These are phyloP conservation scores for Singerocomus inundabilis DNA, from an alignment of 1,284 basidiomycete genomes.

Conservation along the genomic window DNA sequence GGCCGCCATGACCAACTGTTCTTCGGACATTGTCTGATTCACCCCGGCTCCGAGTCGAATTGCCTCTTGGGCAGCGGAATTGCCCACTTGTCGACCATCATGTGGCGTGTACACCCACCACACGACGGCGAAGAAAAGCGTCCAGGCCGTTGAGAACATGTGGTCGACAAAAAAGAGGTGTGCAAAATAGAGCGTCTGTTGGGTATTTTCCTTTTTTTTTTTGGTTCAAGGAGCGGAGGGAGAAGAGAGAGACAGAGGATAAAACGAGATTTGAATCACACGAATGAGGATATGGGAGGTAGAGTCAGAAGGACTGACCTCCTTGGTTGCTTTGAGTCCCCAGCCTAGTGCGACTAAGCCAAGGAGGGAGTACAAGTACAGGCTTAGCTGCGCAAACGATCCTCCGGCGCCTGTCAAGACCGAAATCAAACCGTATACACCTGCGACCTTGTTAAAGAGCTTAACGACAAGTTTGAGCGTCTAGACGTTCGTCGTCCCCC, in stretches of 20 bases:
- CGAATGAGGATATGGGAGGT: not conserved
- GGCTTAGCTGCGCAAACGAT: slow-evolving; percentile 84
- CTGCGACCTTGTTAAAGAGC: slow-evolving; percentile 98
- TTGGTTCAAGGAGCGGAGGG: not conserved
- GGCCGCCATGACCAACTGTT: slow-evolving; percentile 68
- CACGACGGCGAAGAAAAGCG: slow-evolving; percentile 81
- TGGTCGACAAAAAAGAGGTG: slow-evolving; percentile 94
- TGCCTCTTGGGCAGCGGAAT: slow-evolving; percentile 84
- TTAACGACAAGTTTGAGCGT: slow-evolving; percentile 33
- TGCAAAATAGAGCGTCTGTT: slow-evolving; percentile 84
- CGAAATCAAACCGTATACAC: slow-evolving; percentile 93
- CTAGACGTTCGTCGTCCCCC: not conserved
- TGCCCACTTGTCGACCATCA: slow-evolving; percentile 76
- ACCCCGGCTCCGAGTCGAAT: slow-evolving; percentile 63
- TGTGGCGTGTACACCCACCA: slow-evolving; percentile 94
- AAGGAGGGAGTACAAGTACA: slow-evolving; percentile 90
- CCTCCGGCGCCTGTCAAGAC: slow-evolving; percentile 84
- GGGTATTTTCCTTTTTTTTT: slow-evolving; percentile 73
- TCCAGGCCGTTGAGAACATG: slow-evolving; percentile 89
- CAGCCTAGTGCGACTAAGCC: slow-evolving; percentile 82
- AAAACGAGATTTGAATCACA: slow-evolving; percentile 2
- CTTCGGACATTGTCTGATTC: slow-evolving; percentile 56
- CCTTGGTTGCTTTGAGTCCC: slow-evolving; percentile 84
- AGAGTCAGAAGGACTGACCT: slow-evolving; percentile 49
- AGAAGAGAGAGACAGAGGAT: not conserved